A percentile compares a stretch with the other conserved stretches of the same genome.
phyloP scores from a whole-genome alignment of 345 rosid genomes.

The Populus deltoides region DNA sequence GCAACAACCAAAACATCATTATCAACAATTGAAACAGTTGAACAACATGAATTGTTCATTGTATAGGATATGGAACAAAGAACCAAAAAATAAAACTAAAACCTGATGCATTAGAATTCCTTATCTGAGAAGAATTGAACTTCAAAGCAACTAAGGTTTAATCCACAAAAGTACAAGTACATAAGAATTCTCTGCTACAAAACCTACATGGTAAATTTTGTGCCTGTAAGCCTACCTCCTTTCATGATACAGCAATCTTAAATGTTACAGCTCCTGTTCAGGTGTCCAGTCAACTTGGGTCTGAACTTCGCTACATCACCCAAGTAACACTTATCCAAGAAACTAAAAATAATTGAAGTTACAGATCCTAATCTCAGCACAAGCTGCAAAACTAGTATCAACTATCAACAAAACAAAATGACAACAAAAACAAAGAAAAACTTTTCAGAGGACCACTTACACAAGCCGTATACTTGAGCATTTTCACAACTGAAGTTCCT shows the following conservation, averaged over 20 bases:
- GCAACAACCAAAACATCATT: background rate
- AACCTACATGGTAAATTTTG: constrained; percentile 32
- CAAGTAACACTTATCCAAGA: constrained; percentile 26
- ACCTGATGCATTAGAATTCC: background rate
- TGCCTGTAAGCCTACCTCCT: constrained; percentile 35
- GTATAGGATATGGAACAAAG: background rate
- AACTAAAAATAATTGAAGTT: constrained; percentile 18
- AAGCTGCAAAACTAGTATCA: constrained; percentile 25
- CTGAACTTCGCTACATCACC: constrained; percentile 30
- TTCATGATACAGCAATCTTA: constrained; percentile 29
- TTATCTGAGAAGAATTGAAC: constrained; percentile 16
- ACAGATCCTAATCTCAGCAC: constrained; percentile 15
- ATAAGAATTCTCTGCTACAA: constrained; percentile 30
- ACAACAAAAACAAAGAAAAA: constrained; percentile 7
- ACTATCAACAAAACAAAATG: constrained; percentile 8
- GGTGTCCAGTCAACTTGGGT: constrained; percentile 16
- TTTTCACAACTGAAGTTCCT: constrained; percentile 19
- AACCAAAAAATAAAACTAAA: background rate
- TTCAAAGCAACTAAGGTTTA: constrained; percentile 19
- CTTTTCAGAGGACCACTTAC: constrained; percentile 13
- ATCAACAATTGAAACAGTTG: background rate
- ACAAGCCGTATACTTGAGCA: constrained; percentile 23
- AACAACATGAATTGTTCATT: background rate
- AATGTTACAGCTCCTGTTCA: constrained; percentile 28
- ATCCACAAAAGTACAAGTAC: constrained; percentile 33